Base-by-base conservation (phyloP, 768 basidiomycete species). In the Boletus vinaceobasis region DNA sequence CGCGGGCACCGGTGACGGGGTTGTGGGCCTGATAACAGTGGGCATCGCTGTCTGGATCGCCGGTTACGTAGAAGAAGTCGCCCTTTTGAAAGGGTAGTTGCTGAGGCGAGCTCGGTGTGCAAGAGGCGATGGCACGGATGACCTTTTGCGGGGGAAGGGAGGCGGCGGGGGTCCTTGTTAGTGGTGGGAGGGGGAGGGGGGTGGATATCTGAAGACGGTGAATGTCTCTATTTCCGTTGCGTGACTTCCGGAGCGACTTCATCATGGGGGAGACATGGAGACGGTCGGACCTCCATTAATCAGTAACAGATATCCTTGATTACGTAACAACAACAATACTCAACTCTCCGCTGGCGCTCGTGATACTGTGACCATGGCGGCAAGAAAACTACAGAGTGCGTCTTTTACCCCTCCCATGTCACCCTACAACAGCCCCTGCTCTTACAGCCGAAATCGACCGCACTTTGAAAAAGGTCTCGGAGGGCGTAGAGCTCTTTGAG, bases 41-140 rank as follows among this genome's bases (percentile, higher is more conserved):
- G 4, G 76, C 79, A 19, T 76, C 66, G 39, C 73, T 64, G 46
- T 83, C 79, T 17, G 81, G 73, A 64, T 97, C 93, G 54, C 82
- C 83, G 35, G 92, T 79, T 47, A 98, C 96, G 73, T 98, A 90
- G 78, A 98, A 98, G 75, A 98, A 97, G 75, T 99, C 97, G 59
- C 97, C 97, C 73, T 90, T 89, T 60, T 82, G 77, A 71, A 98
- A 98, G 31, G 90, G 82, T 40, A 99, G 84, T 61, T 98, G 87
- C 67, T 91, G 86, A 2, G 94, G 92, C 0, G 84, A 80, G 54
- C 80, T 77, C 3, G 91, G 82, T 44, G 79, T 74, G 74, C 92
- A 85, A 2, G 77, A 63, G 10, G 79, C 72, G 59, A 88, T 75
- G 4, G 96, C 95, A 54, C 90, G 88, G 62, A 99, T 96, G 69